Evolutionary conservation across 2,329 filamentous ascomycete genomes (phyloP), one percentile per base, ranked within the genome.

Genomic region (Mycosphaerella arachidis): DNA sequence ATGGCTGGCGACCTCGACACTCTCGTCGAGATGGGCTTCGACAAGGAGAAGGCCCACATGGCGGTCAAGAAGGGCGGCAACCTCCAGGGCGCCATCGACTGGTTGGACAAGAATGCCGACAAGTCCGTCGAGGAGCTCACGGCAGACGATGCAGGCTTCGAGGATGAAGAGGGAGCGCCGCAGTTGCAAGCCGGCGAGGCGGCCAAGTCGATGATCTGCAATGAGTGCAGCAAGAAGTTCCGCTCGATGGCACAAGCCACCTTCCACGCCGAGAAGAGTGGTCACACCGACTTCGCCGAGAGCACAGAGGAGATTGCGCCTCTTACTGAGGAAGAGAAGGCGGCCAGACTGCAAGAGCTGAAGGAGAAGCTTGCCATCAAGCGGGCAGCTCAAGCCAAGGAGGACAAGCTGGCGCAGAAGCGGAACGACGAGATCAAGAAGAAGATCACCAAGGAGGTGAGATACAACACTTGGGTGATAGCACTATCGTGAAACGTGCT

Each of bases 191-290:
- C 84, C 1, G 90, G 88, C 60, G 85, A 88, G 69, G 80, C 84
- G 58, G 90, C 92, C 58, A 84, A 86, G 70, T 96, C 91, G 53
- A 85, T 97, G 57, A 83, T 95, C 54, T 99, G 94, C 82, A 94
- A 96, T 66, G 93, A 97, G 58, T 99, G 94, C 72, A 89, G 89
- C 72, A 97, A 96, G 82, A 89, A 86, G 73, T 95, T 99, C 77
- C 84, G 90, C 67, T 91, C 86, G 70, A 85, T 88, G 65, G 86
- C 86, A 29, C 85, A 93, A 66, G 94, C 92, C 9, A 88, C 93
- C 70, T 96, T 91, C 73, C 94, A 99, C 73, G 94, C 92, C 33
- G 86, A 86, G 70, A 96, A 96, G 78, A 93, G 91, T 8, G 89
- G 91, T 53, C 94, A 99, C 75, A 85, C 87, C 51, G 89, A 97